Evolutionary conservation across 2,329 filamentous ascomycete genomes (phyloP), one percentile per base, ranked within the genome.

Genomic region (Cladosporium austrohemisphaericum): DNA sequence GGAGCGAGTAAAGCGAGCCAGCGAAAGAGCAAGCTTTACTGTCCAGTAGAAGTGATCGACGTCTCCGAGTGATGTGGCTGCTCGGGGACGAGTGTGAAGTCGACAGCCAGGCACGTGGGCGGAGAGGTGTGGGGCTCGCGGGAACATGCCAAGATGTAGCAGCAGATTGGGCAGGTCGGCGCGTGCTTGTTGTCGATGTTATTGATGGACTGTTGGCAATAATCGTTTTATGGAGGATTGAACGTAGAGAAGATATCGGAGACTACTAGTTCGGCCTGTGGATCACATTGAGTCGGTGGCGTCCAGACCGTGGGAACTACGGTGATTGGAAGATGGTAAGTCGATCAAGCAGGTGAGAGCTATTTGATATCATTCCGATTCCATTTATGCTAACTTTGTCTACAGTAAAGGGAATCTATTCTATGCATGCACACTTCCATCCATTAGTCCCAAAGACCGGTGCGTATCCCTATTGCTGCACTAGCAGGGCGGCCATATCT

Each of bases 401-500:
- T n/a, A n/a, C n/a, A n/a, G n/a, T n/a, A n/a, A n/a, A n/a, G n/a
- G n/a, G n/a, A 18, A 35, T 35, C 9, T 19, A 13, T 8, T 18
- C 33, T 47, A 47, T 47, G 11, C 31, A 47, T 47, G 33, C 33
- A 37, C 23, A 18, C 6, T 5, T 13, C 20, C 32, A 23, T 4
- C 32, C 32, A 38, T 47, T 47, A 47, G 14, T 31, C 33, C 41
- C 28, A 29, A 22, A 29, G 32, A n/a, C 20, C 32, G 3, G 19
- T 19, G 38, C 3, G 3, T n/a, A 14, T 20, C 43, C 43, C 47
- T 49, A 41, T 41, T 49, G 47, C 47, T 49, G 47, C 47, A 49
- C 47, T 49, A 49, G 47, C 47, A 49, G 47, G 40, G 47, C 25
- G 47, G 47, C 37, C 47, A 43, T 41, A 31, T n/a, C n/a, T n/a